Evolutionary conservation across 345 rosid species (phyloP).

Genomic region (Schrenkiella parvula): DNA sequence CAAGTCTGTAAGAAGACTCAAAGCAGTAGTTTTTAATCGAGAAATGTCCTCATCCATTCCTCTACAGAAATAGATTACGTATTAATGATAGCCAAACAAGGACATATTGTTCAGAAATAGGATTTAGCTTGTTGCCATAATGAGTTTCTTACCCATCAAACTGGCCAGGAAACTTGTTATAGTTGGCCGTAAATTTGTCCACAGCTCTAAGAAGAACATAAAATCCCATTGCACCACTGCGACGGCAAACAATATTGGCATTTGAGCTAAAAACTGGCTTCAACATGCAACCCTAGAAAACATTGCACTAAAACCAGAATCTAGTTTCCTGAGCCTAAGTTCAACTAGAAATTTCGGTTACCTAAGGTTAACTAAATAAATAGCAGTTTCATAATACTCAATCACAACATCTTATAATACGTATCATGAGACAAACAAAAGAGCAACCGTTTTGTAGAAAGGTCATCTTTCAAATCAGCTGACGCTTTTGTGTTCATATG

Average conservation of each 20-base stretch:
- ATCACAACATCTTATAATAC: neutral
- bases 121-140: neutral
- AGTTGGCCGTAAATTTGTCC: conserved; percentile 82
- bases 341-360: neutral
- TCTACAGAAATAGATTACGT: conserved; percentile 32
- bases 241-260: conserved; percentile 13
- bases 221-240: conserved; percentile 75
- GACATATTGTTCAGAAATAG: neutral
- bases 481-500: neutral
- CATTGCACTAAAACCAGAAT: neutral
- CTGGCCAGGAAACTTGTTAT: conserved; percentile 88
- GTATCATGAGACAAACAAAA: neutral
- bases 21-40: conserved; percentile 66
- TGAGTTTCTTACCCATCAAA: conserved; percentile 72
- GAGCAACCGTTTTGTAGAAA: neutral
- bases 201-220: conserved; percentile 89
- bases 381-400: neutral
- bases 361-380: neutral
- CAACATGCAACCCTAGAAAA: conserved; percentile 4
- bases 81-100: neutral
- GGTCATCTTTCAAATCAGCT: conserved; percentile 2
- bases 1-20: conserved; percentile 63
- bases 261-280: conserved; percentile 6
- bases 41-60: conserved; percentile 90
- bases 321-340: neutral